These are phyloP conservation scores for Phytophthora tentaculata DNA, from an alignment of 352 stramenopile species.

Conservation along the genomic window DNA sequence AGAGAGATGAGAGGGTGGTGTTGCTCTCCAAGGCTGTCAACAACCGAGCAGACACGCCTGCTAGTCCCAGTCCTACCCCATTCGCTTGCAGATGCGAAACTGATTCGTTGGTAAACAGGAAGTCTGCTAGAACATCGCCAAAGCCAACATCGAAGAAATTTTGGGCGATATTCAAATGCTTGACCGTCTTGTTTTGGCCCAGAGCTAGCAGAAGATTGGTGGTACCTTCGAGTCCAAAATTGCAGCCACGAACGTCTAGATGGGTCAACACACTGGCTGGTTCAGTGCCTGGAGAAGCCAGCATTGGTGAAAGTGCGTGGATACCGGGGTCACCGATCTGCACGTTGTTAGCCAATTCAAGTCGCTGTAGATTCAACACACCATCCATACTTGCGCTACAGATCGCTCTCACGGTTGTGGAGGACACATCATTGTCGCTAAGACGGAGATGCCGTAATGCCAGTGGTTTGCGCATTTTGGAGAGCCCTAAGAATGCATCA, in stretches of 20 bases:
- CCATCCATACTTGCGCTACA: constrained; percentile 56
- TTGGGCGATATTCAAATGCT: constrained; percentile 68
- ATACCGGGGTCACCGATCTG: constrained; percentile 70
- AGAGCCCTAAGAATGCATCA: constrained; percentile 55
- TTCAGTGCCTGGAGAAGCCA: constrained; percentile 39
- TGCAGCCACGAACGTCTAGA: constrained; percentile 74
- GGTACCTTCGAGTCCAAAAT: constrained; percentile 68
- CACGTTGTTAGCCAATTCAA: constrained; percentile 76
- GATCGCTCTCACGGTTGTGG: constrained; percentile 51
- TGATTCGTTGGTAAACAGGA: constrained; percentile 60
- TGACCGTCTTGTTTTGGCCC: constrained; percentile 54
- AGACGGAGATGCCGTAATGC: constrained; percentile 57
- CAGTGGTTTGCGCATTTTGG: constrained; percentile 25
- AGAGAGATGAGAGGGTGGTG: constrained; percentile 50
- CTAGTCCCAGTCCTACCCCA: constrained; percentile 64
- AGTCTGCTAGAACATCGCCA: constrained; percentile 72
- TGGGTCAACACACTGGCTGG: constrained; percentile 45
- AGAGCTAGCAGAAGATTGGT: constrained; percentile 65
- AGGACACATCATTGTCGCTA: constrained; percentile 66
- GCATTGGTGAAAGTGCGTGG: constrained; percentile 67
- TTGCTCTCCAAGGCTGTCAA: constrained; percentile 61
- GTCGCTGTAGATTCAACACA: constrained; percentile 48
- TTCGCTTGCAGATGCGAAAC: constrained; percentile 61
- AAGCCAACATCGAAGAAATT: constrained; percentile 77
- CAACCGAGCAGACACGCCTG: constrained; percentile 56